These are phyloP conservation scores for Picocystis salinarum DNA, from an alignment of 139 green algal genomes.

Conservation along the genomic window DNA sequence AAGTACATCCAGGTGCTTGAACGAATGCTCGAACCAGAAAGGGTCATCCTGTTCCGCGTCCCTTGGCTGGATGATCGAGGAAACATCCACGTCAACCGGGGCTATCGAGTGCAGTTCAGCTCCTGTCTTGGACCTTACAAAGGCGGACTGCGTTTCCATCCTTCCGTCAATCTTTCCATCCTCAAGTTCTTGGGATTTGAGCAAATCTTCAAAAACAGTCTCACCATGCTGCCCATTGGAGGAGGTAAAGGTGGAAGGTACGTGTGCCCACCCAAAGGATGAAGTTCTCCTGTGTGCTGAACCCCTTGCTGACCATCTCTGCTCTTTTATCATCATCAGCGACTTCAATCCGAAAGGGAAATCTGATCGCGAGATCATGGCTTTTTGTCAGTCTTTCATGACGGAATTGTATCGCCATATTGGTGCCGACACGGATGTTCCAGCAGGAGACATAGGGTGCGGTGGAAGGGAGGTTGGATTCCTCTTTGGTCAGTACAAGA, in stretches of 20 bases:
- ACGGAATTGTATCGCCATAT: constrained; percentile 16
- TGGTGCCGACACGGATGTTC: constrained; percentile 41
- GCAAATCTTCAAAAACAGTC: constrained; percentile 55
- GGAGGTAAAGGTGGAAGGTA: constrained; percentile 23
- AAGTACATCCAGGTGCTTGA: constrained; percentile 27
- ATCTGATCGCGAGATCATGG: constrained; percentile 28
- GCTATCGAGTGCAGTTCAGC: constrained; percentile 58
- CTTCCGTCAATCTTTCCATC: constrained; percentile 48
- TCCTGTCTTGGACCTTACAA: constrained; percentile 68
- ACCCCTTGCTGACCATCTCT: neutral
- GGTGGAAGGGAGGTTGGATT: constrained; percentile 52
- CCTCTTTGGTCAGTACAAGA: constrained; percentile 73
- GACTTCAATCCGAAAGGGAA: constrained; percentile 72
- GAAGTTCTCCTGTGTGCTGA: too few relatives aligned
- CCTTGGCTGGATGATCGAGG: constrained; percentile 36
- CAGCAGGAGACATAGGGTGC: constrained; percentile 66
- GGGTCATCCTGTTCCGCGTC: constrained; percentile 46
- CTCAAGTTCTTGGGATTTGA: constrained; percentile 64
- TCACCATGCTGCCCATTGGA: constrained; percentile 63
- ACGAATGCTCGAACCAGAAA: constrained; percentile 33
- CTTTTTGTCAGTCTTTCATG: constrained; percentile 3
- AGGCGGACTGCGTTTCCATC: constrained; percentile 60
- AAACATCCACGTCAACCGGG: constrained; percentile 37
- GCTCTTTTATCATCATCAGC: constrained; percentile 36
- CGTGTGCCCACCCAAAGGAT: too few relatives aligned